Base-by-base conservation (phyloP, 2,329 filamentous ascomycete species). In the Gremmenia infestans region DNA sequence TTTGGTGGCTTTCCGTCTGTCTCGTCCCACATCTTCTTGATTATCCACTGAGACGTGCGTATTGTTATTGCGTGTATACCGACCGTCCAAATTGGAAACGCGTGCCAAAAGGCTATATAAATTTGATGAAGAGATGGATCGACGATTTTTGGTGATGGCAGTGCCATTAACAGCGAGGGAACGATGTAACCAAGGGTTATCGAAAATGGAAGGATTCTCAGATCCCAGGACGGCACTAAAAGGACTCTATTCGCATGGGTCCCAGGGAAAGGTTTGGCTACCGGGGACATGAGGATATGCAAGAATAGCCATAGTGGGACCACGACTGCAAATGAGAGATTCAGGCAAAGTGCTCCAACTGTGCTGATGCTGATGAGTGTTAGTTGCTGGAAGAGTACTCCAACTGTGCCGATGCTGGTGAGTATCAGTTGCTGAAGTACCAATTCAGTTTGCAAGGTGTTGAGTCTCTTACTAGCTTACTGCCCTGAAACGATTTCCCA, bases 91-190 rank as follows among this genome's bases (percentile, higher is more conserved):
- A 77, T 62, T 0, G 79, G 77, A 67, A 78, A 81, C 4, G 72
- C 67, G 59, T 81, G 78, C 76, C 79, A 81, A 47, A 76, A 60
- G 1, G 76, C 75, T 25, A 78, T 76, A 54, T 74, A 72, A 22
- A 70, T 68, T 61, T 81, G 78, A 59, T 78, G 79, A 12, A 70
- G 67, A n/a, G 71, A 66, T 15, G 72, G 63, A 1, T 71, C 70
- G 14, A 78, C 60, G 1, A 71, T 22, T 0, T 63, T 64, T 0
- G 76, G 76, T 2, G 72, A 68, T 1, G 76, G 75, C 4, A 79
- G 64, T 11, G 69, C 63, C 70, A 80, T 74, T 4, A 75, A 59
- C 22, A 74, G 54, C 0, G 73, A 71, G 0, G 78, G 79, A 2
- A 78, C 47, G 40, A 76, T 61, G 60, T 73, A 80, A 7, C 74